A percentile compares a stretch with the other conserved stretches of the same genome.
Conservation (phyloP, 2,329 filamentous ascomycete genomes). For the Colletotrichum neosansevieriae region DNA sequence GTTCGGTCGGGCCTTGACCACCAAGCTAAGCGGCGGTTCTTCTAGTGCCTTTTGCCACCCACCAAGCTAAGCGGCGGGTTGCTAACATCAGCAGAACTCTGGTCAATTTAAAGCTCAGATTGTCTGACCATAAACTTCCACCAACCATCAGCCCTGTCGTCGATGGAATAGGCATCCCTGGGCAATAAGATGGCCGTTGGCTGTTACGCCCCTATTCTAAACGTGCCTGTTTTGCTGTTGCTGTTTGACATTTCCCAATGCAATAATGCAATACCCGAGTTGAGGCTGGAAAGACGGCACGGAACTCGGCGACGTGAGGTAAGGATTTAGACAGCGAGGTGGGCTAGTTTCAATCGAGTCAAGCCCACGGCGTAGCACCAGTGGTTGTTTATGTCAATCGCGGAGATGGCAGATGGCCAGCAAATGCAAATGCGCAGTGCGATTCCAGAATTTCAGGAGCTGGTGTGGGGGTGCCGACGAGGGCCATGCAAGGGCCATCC, state of each 20-base stretch:
- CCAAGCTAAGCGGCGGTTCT: too few relatives aligned
- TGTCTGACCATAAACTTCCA: slow-evolving; percentile 34
- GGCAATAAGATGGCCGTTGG: background rate
- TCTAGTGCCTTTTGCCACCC: too few relatives aligned
- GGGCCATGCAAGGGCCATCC: slow-evolving; percentile 9
- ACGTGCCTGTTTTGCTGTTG: background rate
- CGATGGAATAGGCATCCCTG: slow-evolving; percentile 20
- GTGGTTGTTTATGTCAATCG: slow-evolving; percentile 28
- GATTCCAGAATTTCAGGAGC: slow-evolving; percentile 34
- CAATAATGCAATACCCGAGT: background rate
- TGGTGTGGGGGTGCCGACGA: slow-evolving; percentile 7
- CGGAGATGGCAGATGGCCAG: slow-evolving; percentile 16
- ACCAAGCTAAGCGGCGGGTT: background rate
- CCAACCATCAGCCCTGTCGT: slow-evolving; percentile 25
- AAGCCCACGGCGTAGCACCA: slow-evolving; percentile 17
- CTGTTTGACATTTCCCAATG: background rate
- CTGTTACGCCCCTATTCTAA: slow-evolving; percentile 12
- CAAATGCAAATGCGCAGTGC: background rate
- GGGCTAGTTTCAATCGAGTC: slow-evolving; percentile 23
- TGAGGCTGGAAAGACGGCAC: slow-evolving; percentile 30
- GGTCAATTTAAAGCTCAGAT: slow-evolving; percentile 30
- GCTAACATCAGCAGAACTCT: slow-evolving; percentile 21
- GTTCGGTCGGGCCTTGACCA: slow-evolving; percentile 8
- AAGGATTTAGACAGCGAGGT: slow-evolving; percentile 2
- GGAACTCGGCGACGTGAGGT: slow-evolving; percentile 33